Percentiles rank a stretch among this genome's conserved stretches.
These are phyloP conservation scores for Pichia manshurica DNA, from an alignment of 805 yeast species.

Conservation along the genomic window DNA sequence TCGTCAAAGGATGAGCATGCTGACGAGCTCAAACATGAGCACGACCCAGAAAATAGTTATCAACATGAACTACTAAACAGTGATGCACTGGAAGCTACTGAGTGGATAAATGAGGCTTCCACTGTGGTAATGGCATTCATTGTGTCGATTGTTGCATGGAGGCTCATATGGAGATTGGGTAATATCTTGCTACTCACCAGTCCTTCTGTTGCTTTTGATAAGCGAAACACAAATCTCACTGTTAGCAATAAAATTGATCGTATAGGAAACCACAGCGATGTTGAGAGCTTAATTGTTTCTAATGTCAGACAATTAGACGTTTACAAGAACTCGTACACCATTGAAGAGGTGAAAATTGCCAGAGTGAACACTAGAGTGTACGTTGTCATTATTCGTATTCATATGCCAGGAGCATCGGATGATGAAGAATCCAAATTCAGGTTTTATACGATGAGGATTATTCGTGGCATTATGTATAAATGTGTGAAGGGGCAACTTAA, in stretches of 20 bases:
- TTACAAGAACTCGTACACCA: constrained; percentile 44
- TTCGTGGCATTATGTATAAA: constrained; percentile 31
- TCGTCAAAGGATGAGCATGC: not conserved
- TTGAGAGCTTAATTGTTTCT: constrained; percentile 35
- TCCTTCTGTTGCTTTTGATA: constrained; percentile 36
- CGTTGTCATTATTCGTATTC: constrained; percentile 49
- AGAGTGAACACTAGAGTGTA: constrained; percentile 58
- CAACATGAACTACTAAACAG: not conserved
- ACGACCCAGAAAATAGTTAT: not conserved
- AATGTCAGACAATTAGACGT: constrained; percentile 43
- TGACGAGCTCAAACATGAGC: not conserved
- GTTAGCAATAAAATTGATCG: not conserved
- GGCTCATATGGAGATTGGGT: constrained; percentile 45
- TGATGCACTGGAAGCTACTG: constrained; percentile 15
- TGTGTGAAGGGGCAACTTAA: constrained; percentile 14
- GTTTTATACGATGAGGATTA: constrained; percentile 41
- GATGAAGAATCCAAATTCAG: constrained; percentile 60
- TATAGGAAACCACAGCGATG: constrained; percentile 17
- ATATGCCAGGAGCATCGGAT: constrained; percentile 64
- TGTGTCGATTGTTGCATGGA: constrained; percentile 24
- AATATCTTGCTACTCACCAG: constrained; percentile 48
- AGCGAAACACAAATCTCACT: constrained; percentile 18
- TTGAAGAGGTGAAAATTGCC: constrained; percentile 48
- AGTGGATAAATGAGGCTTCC: constrained; percentile 21
- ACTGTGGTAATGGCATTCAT: constrained; percentile 23